phyloP scores from a whole-genome alignment of 2,329 filamentous ascomycete genomes.

The Ceratocystis cacaofunesta region DNA sequence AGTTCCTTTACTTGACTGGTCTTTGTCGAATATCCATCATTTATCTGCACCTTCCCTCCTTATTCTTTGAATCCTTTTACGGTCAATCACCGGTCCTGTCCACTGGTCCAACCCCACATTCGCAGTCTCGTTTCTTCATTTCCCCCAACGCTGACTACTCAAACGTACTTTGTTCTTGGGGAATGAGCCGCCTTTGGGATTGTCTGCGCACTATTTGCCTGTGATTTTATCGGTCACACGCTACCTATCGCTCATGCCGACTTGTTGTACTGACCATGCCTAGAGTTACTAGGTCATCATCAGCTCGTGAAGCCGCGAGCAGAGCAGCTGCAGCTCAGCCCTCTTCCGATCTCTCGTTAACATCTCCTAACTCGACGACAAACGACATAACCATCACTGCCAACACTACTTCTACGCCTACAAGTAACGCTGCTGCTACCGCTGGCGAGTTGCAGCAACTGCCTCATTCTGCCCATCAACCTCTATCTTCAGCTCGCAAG shows the following conservation, averaged over 20 bases:
- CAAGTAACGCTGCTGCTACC: not conserved
- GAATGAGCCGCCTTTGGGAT: not conserved
- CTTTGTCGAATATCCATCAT: not conserved
- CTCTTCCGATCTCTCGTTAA: slow-evolving; percentile 27
- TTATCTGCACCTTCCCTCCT: not conserved
- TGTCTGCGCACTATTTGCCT: not conserved
- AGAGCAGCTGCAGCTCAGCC: slow-evolving; percentile 33
- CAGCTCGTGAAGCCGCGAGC: slow-evolving; percentile 73
- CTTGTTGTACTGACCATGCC: slow-evolving; percentile 24
- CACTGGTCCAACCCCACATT: not conserved
- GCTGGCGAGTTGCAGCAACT: not conserved
- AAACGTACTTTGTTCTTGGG: not conserved
- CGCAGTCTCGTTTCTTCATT: not conserved
- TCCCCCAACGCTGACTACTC: not conserved
- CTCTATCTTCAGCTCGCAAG: slow-evolving; percentile 41
- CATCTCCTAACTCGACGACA: slow-evolving; percentile 20
- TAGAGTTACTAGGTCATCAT: slow-evolving; percentile 91
- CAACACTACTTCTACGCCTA: not conserved
- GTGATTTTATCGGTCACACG: slow-evolving; percentile 11
- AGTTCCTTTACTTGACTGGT: no score
- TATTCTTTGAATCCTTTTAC: not conserved
- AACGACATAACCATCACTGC: not conserved
- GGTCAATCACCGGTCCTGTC: not conserved
- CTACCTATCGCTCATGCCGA: not conserved
- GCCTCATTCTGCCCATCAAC: not conserved